Evolutionary conservation across 495 filamentous ascomycete genomes (phyloP), one percentile per base, ranked within the genome.

Genomic region (Achaetomiella virescens): DNA sequence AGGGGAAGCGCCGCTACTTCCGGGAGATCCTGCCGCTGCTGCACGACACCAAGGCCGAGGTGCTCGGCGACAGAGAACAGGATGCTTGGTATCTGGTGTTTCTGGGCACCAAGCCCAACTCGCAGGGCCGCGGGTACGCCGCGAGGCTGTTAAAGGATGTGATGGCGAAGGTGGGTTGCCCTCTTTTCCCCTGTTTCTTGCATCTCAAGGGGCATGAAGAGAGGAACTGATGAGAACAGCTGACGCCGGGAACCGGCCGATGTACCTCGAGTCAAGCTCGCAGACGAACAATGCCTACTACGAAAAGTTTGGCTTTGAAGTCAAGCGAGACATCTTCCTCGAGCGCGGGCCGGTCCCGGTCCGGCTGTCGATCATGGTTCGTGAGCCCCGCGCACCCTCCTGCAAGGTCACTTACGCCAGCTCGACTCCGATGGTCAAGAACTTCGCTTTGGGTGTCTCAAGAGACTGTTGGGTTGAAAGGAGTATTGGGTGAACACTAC

Each of bases 211-310:
- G 9, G 9, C 4, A 31, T 5, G 27, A 31, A 9, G 27, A 31
- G 33, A 40, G 45, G 18, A 50, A n/a, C 48, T 48, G 43, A 40
- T 33, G 45, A 42, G 38, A 11, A 15, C 29, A 29, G 27, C 18
- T 12, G 22, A 10, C 40, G 44, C 61, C 1, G 81, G 87, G 60
- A 77, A 78, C 47, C 74, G 78, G 15, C 73, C 80, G 27, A 81
- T 81, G 57, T 92, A 92, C 69, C 80, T 92, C 55, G 88, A 92
- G 74, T 85, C 83, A 48, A 89, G 83, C 67, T 81, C 87, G 63
- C 61, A 61, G 51, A 72, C 70, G 51, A 92, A 92, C 62, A 78
- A 81, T 43, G 62, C 67, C 22, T 85, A 88, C 70, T 92, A 92
- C 65, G 65, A 78, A 57, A 82, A 81, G 65, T 80, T 85, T 62